Percentiles rank a stretch among this genome's conserved stretches.
phyloP scores from a whole-genome alignment of 2,329 filamentous ascomycete species.

The Cadophora sp. region DNA sequence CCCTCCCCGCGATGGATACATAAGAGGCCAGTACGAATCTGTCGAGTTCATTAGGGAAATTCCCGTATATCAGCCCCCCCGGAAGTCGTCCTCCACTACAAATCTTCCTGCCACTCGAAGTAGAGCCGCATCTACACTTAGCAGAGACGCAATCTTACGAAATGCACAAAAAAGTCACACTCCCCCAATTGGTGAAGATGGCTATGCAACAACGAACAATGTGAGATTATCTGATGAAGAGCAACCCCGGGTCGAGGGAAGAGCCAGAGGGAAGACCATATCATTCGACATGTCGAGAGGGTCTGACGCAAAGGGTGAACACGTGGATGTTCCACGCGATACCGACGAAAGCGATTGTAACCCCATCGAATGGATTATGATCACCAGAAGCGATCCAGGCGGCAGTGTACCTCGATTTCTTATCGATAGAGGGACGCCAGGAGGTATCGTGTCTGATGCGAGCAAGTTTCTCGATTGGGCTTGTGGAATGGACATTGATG shows the following conservation, averaged over 20 bases:
- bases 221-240: constrained; percentile 29
- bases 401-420: constrained; percentile 75
- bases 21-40: constrained; percentile 87
- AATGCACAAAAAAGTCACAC: constrained; percentile 46
- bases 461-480: constrained; percentile 76
- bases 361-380: constrained; percentile 78
- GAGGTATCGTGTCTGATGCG: constrained; percentile 68
- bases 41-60: constrained; percentile 91
- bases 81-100: constrained; percentile 52
- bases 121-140: constrained; percentile 42
- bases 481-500: constrained; percentile 48
- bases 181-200: constrained; percentile 23
- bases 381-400: constrained; percentile 75
- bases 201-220: constrained; percentile 1
- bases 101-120: constrained; percentile 48
- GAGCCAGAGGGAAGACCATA: constrained; percentile 49
- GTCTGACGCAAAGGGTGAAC: constrained; percentile 46
- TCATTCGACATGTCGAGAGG: constrained; percentile 50
- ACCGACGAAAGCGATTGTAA: constrained; percentile 60
- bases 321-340: constrained; percentile 43
- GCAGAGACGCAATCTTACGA: constrained; percentile 52
- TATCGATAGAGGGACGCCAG: constrained; percentile 72
- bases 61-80: constrained; percentile 55
- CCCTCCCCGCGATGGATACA: constrained; percentile 72
- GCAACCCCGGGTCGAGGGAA: constrained; percentile 32